phyloP scores from a whole-genome alignment of 2,329 filamentous ascomycete genomes.

The Aspergillus alliaceus region DNA sequence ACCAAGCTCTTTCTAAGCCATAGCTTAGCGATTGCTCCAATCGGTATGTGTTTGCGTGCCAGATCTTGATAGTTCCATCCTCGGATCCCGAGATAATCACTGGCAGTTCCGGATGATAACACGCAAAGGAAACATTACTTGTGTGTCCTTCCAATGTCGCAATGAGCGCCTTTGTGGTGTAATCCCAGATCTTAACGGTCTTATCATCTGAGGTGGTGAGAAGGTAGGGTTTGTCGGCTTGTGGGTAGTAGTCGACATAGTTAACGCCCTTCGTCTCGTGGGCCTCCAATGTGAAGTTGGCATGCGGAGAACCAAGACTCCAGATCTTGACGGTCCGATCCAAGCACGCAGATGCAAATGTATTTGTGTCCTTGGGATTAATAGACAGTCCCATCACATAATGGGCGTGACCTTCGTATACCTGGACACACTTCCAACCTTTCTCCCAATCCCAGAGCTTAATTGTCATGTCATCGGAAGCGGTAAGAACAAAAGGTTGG shows the following conservation, averaged over 20 bases:
- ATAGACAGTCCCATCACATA: constrained; percentile 97
- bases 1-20: constrained; percentile 94
- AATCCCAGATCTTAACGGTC: constrained; percentile 98
- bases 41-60: constrained; percentile 97
- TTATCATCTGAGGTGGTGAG: constrained; percentile 95
- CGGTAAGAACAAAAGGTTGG: constrained; percentile 92
- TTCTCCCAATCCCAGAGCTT: constrained; percentile 99
- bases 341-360: constrained; percentile 88
- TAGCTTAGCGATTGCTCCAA: constrained; percentile 96
- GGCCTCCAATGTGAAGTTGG: constrained; percentile 95
- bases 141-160: constrained; percentile 96
- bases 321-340: constrained; percentile 98
- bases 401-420: constrained; percentile 94
- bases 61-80: constrained; percentile 95
- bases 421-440: constrained; percentile 94
- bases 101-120: constrained; percentile 94
- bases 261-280: constrained; percentile 98
- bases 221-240: constrained; percentile 75
- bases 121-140: constrained; percentile 96
- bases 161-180: constrained; percentile 96
- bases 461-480: constrained; percentile 97
- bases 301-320: constrained; percentile 88
- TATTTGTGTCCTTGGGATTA: constrained; percentile 96
- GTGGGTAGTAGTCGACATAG: constrained; percentile 84
- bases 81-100: constrained; percentile 98